Base-by-base conservation (phyloP, 768 basidiomycete species). In the Saitozyma podzolica region DNA sequence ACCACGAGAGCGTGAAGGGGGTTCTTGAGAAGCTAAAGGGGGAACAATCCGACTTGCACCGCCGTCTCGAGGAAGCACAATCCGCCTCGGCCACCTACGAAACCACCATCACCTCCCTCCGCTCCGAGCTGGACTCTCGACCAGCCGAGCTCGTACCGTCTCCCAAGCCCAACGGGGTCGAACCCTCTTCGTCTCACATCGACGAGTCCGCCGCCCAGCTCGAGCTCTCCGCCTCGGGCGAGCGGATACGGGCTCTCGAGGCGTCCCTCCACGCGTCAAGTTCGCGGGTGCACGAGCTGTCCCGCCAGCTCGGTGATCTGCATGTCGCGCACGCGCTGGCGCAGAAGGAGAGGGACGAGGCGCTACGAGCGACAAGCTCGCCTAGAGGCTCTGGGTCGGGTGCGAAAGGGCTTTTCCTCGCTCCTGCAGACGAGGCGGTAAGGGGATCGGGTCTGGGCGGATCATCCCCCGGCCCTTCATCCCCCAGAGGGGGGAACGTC, bases 251-350 rank as follows among this genome's bases (percentile, higher is more conserved):
- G 16, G 39, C 48, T 2, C 57, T 72, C 48, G 73, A 73, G 63
- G 56, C 65, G 0, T 54, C 62, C 3, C 64, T 75, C 3, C 72
- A 77, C 55, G 62, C 68, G 9, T 63, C 75, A 8, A 54, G 65
- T 17, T 57, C 62, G 11, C 64, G 66, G 0, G 60, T 72, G 29
- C 76, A 77, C 51, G 48, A 54, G 5, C 66, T 80, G 16, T 65
- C 70, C 3, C 68, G 70, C 39, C 68, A 79, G 49, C 51, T 80
- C 29, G 54, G 63, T 2, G 75, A 77, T 53, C 57, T 80, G 4
- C 66, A 72, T 20, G 49, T 62, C 14, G 56, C 59, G 6, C 59
- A 58, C 56, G 50, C 57, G 47, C 1, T 40, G 10, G 16, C 58
- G 6, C 56, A 69, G 37, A 56, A 52, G 50, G 66, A 71, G 41